These are phyloP conservation scores for Penicillium cosmopolitanum DNA, from an alignment of 495 filamentous ascomycete species.

Conservation along the genomic window DNA sequence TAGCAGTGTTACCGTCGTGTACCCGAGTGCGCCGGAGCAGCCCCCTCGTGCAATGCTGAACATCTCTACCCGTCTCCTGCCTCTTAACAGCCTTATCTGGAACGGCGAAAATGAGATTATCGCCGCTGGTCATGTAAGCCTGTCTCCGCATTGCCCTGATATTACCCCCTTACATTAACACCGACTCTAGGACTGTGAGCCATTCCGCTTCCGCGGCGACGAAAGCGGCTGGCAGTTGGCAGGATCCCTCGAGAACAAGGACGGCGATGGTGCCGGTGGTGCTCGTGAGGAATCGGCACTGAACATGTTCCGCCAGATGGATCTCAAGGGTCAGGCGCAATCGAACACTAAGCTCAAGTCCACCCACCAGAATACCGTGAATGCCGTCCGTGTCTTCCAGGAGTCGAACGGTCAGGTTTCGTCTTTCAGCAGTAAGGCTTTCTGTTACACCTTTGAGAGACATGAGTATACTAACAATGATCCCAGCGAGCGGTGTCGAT, in stretches of 20 bases:
- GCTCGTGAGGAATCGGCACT: conserved; percentile 83
- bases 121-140: conserved; percentile 80
- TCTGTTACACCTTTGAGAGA: neutral
- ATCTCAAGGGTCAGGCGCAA: conserved; percentile 86
- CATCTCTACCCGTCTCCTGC: conserved; percentile 84
- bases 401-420: conserved; percentile 62
- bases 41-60: conserved; percentile 86
- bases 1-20: conserved; percentile 93
- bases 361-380: conserved; percentile 95
- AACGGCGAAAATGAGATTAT: conserved; percentile 91
- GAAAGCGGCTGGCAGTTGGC: conserved; percentile 82
- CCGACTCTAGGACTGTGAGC: conserved; percentile 75
- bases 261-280: conserved; percentile 53
- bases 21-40: conserved; percentile 89
- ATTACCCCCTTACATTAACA: conserved; percentile 17
- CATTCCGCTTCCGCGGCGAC: conserved; percentile 85
- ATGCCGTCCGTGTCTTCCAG: conserved; percentile 76
- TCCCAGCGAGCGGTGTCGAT: conserved; percentile 85
- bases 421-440: conserved; percentile 85
- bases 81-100: conserved; percentile 92
- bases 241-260: conserved; percentile 75
- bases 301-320: conserved; percentile 99
- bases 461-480: conserved; percentile 41
- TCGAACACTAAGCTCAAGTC: conserved; percentile 95
- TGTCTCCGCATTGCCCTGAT: neutral